These are phyloP conservation scores for Chlorella sp. DNA, from an alignment of 139 green algal species.

Conservation along the genomic window DNA sequence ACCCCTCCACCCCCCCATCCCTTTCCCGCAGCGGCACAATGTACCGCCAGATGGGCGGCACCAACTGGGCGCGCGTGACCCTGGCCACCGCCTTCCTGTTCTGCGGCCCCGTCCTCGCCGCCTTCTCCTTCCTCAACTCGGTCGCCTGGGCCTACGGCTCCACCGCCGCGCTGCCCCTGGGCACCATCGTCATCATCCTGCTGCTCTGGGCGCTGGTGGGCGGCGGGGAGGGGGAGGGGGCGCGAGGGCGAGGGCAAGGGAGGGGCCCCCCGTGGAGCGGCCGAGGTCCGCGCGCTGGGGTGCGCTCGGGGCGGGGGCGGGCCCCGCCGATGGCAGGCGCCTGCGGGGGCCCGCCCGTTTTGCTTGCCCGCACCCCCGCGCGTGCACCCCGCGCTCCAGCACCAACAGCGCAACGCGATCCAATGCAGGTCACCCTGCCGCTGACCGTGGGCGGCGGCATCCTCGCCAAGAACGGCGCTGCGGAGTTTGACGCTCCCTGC, in stretches of 20 bases:
- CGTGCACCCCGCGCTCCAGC: too few relatives aligned
- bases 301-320: too few relatives aligned
- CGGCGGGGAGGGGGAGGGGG: too few relatives aligned
- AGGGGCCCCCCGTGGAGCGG: too few relatives aligned
- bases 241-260: too few relatives aligned
- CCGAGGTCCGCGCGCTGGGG: too few relatives aligned
- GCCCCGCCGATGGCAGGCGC: too few relatives aligned
- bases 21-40: neutral
- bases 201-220: constrained; percentile 80
- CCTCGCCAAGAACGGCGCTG: constrained; percentile 65
- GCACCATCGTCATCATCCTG: constrained; percentile 88
- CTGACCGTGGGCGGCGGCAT: constrained; percentile 92
- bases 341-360: too few relatives aligned
- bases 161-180: constrained; percentile 84
- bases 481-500: constrained; percentile 77
- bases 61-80: constrained; percentile 77
- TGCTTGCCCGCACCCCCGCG: too few relatives aligned
- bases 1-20: too few relatives aligned
- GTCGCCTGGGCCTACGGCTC: constrained; percentile 73
- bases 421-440: constrained; percentile 92
- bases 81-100: constrained; percentile 74
- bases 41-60: too few relatives aligned
- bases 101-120: constrained; percentile 77
- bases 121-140: constrained; percentile 82
- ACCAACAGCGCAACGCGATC: too few relatives aligned